Base-by-base conservation (phyloP, 306 rosid genomes). In the Glycyrrhiza uralensis region DNA sequence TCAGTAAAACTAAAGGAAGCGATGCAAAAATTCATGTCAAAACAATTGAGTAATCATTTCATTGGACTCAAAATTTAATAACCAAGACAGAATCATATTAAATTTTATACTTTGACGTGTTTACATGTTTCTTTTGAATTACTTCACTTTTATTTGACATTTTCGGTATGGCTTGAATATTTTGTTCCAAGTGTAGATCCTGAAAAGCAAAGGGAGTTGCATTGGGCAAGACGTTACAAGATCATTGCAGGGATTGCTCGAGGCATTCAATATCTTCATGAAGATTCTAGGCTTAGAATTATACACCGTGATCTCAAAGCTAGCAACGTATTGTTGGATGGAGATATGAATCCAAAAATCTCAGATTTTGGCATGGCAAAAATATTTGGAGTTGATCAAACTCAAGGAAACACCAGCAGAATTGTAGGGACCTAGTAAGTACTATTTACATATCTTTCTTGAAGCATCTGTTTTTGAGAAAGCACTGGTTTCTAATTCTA, bases 291-390 rank as follows among this genome's bases (percentile, higher is more conserved):
- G 3, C 80, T 81, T 29, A 76, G 63, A 77, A 85, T 85, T 14
- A 83, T 89, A 1, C 87, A 89, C 20, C 76, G 87, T 7, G 89
- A 89, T 78, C 80, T 89, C 2, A 87, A 89, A 78, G 83, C 86
- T 14, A 77, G 86, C 24, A 87, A 87, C 15, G 18, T 87, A 36
- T 72, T 89, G 5, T 49, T 87, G 19, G 92, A 85, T 10, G 24
- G 15, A 1, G 58, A 83, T 2, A 60, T 87, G 87, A 78, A 81
- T 42, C 74, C 92, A 1, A 89, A 85, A 42, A 87, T 85, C 5
- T 80, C 85, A 30, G 87, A 89, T 56, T 87, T 89, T 80, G 89
- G 90, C 4, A 75, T 75, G 82, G 88, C 88, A 18, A 83, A 66
- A 54, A 77, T 83, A 9, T 65, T 85, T 23, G 66, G 2, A 3